Conservation (phyloP, 1,284 basidiomycete species). For the Rhodotorula sp. region DNA sequence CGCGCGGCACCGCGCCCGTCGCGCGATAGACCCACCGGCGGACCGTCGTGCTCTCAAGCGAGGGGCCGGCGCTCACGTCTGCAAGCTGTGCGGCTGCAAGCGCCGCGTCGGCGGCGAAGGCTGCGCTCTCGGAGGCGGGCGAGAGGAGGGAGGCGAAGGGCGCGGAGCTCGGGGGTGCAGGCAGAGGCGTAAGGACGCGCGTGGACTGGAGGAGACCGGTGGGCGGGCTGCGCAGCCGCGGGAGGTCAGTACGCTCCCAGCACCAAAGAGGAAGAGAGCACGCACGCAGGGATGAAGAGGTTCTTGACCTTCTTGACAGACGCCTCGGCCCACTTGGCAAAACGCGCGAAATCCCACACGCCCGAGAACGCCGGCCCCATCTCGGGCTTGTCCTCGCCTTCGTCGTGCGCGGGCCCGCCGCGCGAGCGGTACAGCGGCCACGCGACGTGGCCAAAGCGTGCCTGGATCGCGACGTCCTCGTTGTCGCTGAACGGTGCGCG, state of each 20-base stretch:
- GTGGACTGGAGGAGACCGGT: constrained; percentile 12
- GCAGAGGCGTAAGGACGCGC: constrained; percentile 15
- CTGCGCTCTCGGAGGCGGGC: neutral
- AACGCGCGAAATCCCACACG: constrained; percentile 11
- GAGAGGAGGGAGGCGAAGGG: neutral
- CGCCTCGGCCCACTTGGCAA: constrained; percentile 8
- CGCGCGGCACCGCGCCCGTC: too few relatives aligned
- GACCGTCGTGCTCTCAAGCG: constrained; percentile 3
- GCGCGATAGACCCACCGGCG: constrained; percentile 25
- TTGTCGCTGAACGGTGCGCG: constrained; percentile 1
- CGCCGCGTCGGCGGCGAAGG: neutral
- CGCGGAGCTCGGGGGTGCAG: neutral
- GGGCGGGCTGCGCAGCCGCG: constrained; percentile 1
- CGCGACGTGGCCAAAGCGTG: constrained; percentile 30
- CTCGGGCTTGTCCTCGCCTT: neutral
- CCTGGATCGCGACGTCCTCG: constrained; percentile 21
- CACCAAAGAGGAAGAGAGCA: neutral
- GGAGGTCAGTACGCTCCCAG: neutral
- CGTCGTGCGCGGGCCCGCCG: neutral
- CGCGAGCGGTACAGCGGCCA: constrained; percentile 27
- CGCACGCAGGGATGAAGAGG: constrained; percentile 30
- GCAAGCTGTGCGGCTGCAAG: neutral
- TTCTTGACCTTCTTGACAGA: neutral
- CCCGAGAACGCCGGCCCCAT: constrained; percentile 21
- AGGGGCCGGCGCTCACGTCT: neutral